Percentiles rank a stretch among this genome's conserved stretches.
phyloP scores from a whole-genome alignment of 805 yeast genomes.

The Kodamaea laetipori region DNA sequence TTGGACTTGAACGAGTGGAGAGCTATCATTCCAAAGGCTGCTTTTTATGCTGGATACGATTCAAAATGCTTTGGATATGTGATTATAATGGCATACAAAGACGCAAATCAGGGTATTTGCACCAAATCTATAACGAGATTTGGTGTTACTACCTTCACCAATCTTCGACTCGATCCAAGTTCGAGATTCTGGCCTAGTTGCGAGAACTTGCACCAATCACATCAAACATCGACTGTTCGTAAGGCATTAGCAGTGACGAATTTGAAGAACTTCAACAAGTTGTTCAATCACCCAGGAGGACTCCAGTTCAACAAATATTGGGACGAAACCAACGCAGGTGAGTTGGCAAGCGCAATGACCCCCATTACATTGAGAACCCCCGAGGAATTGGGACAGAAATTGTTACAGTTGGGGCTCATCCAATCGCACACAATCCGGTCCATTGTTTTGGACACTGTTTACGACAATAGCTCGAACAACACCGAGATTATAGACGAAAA shows the following conservation, averaged over 20 bases:
- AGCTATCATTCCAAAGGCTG: conserved; percentile 48
- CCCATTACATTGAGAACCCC: conserved; percentile 58
- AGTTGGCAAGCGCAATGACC: conserved; percentile 65
- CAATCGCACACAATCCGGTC: conserved; percentile 54
- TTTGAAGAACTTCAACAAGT: conserved; percentile 63
- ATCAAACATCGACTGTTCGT: conserved; percentile 60
- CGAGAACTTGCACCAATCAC: conserved; percentile 56
- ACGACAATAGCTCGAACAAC: conserved; percentile 40
- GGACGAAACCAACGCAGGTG: conserved; percentile 88
- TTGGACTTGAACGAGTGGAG: conserved; percentile 38
- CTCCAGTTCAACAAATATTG: conserved; percentile 22
- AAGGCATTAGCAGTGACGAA: conserved; percentile 75
- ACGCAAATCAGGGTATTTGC: conserved; percentile 46
- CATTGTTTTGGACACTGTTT: conserved; percentile 70
- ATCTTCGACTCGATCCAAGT: conserved; percentile 55
- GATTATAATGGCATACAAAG: conserved; percentile 54
- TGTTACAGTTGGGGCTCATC: conserved; percentile 60
- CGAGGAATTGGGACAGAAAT: conserved; percentile 52
- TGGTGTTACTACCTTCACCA: conserved; percentile 63
- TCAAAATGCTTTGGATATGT: conserved; percentile 45
- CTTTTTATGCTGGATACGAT: conserved; percentile 56
- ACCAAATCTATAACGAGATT: conserved; percentile 60
- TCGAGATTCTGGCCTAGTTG: conserved; percentile 82
- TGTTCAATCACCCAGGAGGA: conserved; percentile 40
- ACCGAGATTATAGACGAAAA: conserved; percentile 60